Percentiles rank a stretch among this genome's conserved stretches.
These are phyloP conservation scores for Lasiosphaeria hispida DNA, from an alignment of 495 filamentous ascomycete species.

Conservation along the genomic window DNA sequence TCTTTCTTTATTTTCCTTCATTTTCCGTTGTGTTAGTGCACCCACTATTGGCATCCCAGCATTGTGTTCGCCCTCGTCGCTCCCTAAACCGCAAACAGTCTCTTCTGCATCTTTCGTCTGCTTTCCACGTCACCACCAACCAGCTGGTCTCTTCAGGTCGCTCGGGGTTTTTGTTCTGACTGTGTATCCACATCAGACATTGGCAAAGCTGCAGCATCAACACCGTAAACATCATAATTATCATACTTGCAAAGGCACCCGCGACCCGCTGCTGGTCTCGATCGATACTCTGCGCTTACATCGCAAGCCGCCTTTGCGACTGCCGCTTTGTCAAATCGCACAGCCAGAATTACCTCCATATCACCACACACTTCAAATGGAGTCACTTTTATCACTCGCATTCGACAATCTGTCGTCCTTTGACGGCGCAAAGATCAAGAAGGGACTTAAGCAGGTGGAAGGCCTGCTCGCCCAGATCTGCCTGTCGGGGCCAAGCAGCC, in stretches of 20 bases:
- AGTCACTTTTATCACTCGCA: slow-evolving; percentile 84
- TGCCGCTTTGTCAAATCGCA: neutral
- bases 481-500: slow-evolving; percentile 57
- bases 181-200: no score
- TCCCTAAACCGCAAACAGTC: neutral
- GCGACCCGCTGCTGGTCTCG: no score
- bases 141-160: no score
- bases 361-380: slow-evolving; percentile 57
- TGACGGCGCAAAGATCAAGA: slow-evolving; percentile 81
- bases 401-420: slow-evolving; percentile 97
- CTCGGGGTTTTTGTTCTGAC: no score
- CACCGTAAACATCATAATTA: no score
- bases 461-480: slow-evolving; percentile 95
- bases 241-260: no score
- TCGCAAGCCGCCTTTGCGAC: neutral
- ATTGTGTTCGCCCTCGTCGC: neutral
- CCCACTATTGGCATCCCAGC: neutral
- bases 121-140: no score
- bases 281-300: no score
- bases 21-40: slow-evolving; percentile 8
- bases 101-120: neutral
- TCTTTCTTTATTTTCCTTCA: slow-evolving; percentile 3
- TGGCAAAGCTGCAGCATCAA: no score
- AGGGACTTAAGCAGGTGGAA: slow-evolving; percentile 93
- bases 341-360: neutral